Evolutionary conservation across 352 stramenopile species (phyloP), one percentile per base, ranked within the genome.

Genomic region (Pythium volutum): DNA sequence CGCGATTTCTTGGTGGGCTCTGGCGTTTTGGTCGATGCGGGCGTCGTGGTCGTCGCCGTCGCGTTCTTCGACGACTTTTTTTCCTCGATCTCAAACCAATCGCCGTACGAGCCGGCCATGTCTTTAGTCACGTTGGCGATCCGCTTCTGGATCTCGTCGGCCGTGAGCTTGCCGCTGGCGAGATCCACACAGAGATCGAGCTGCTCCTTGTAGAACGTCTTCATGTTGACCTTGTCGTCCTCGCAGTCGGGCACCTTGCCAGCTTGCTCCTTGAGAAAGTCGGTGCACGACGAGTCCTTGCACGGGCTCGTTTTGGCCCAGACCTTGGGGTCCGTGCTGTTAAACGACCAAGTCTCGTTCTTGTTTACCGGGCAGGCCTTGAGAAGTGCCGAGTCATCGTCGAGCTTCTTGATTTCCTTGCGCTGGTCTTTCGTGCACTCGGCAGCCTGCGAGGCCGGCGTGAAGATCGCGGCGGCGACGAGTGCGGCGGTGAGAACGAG

Each of bases 231-330:
- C 1, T 2, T 26, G 18, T 49, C 36, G 38, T 41, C 2, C 3
- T 59, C 52, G n/a, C 52, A 59, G 52, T 51, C 52, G 22, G 52
- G 52, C 25, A 59, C 52, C 18, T 51, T 50, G 18, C 15, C 22
- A 4, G 52, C 41, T 16, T 51, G 41, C 2, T 29, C 15, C 18
- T 50, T 47, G 36, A 59, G 52, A 38, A 51, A 59, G 4, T 23
- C 20, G 23, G 39, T 16, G 52, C 52, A 59, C 6, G 23, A 41
- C 2, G 36, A 26, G 18, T 51, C 52, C 38, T 59, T 59, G 52
- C 52, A 59, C 10, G 38, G 52, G 10, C 36, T 50, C 36, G 36
- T 25, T n/a, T 59, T 59, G 50, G 50, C 50, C 50, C 50, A 56
- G 18, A 16, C 33, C 34, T 57, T 57, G n/a, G 50, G 50, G 20